These are phyloP conservation scores for Nothophaeocryptopus gaeumannii DNA, from an alignment of 2,329 filamentous ascomycete species.

Conservation along the genomic window DNA sequence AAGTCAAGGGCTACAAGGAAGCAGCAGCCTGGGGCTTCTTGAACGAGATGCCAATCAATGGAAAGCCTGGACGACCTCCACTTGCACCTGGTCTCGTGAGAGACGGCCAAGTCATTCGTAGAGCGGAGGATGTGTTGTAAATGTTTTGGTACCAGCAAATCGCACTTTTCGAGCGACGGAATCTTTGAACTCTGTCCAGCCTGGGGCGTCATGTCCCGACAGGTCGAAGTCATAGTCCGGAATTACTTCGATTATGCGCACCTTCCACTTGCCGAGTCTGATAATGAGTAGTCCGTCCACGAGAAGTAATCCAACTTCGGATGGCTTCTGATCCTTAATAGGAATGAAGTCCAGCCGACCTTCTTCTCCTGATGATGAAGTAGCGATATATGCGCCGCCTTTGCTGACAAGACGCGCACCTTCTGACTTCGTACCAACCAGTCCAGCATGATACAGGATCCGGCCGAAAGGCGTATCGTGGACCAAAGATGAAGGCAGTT, in stretches of 20 bases:
- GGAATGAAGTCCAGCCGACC: slow-evolving; percentile 60
- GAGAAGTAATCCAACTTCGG: slow-evolving; percentile 59
- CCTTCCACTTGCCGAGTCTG: slow-evolving; percentile 59
- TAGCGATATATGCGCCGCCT: slow-evolving; percentile 36
- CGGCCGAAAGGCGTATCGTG: slow-evolving; percentile 27
- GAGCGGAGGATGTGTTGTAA: neutral
- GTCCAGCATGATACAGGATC: slow-evolving; percentile 33
- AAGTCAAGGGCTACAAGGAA: slow-evolving; percentile 19
- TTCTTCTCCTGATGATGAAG: slow-evolving; percentile 27
- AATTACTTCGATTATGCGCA: slow-evolving; percentile 56
- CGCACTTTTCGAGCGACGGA: neutral
- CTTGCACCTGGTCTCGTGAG: neutral
- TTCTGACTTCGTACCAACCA: slow-evolving; percentile 32
- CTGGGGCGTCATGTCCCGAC: slow-evolving; percentile 47
- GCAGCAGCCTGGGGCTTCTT: slow-evolving; percentile 19
- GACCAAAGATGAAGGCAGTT: slow-evolving; percentile 30
- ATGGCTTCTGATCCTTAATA: slow-evolving; percentile 58
- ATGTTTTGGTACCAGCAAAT: neutral
- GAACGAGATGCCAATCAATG: neutral
- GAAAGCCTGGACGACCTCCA: too few relatives aligned
- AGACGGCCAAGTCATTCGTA: neutral
- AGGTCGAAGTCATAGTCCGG: slow-evolving; percentile 53
- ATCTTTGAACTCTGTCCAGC: slow-evolving; percentile 45
- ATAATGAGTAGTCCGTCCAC: slow-evolving; percentile 56
- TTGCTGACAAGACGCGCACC: slow-evolving; percentile 31